These are phyloP conservation scores for Entomortierella beljakovae DNA, from an alignment of 192 early-diverging fungal genomes.

Conservation along the genomic window DNA sequence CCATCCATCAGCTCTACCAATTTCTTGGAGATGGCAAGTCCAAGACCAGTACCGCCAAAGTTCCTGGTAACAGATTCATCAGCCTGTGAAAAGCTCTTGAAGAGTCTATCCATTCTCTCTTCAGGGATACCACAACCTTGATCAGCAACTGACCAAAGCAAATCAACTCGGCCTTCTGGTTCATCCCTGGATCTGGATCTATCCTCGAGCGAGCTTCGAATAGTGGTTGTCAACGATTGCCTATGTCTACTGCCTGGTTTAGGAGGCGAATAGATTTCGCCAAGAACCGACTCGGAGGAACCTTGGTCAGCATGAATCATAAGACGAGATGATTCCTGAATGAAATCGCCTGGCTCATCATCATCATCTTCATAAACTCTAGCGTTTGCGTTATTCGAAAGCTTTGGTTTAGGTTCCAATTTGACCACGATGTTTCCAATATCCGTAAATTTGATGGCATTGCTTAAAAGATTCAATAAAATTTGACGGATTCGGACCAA, in stretches of 20 bases:
- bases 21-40: slow-evolving; percentile 55
- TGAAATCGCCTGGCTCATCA: slow-evolving; percentile 1
- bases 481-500: slow-evolving; percentile 65
- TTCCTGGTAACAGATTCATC: slow-evolving; percentile 58
- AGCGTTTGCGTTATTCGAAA: slow-evolving; percentile 1
- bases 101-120: slow-evolving; percentile 47
- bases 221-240: slow-evolving; percentile 2
- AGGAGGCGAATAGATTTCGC: neutral
- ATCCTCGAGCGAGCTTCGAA: slow-evolving; percentile 6
- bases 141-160: slow-evolving; percentile 52
- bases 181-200: neutral
- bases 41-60: slow-evolving; percentile 60
- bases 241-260: neutral
- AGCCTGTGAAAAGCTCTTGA: slow-evolving; percentile 60
- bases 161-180: slow-evolving; percentile 19
- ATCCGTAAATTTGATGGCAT: slow-evolving; percentile 68
- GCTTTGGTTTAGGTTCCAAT: slow-evolving; percentile 41
- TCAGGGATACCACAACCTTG: slow-evolving; percentile 55
- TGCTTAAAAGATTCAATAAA: slow-evolving; percentile 64
- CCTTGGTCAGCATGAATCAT: slow-evolving; percentile 16
- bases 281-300: slow-evolving; percentile 3
- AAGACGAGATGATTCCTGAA: slow-evolving; percentile 17
- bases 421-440: slow-evolving; percentile 56
- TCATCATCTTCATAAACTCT: slow-evolving; percentile 44
- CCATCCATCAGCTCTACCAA: slow-evolving; percentile 57